phyloP scores from a whole-genome alignment of 2,329 filamentous ascomycete genomes.

The Aureobasidium musti region DNA sequence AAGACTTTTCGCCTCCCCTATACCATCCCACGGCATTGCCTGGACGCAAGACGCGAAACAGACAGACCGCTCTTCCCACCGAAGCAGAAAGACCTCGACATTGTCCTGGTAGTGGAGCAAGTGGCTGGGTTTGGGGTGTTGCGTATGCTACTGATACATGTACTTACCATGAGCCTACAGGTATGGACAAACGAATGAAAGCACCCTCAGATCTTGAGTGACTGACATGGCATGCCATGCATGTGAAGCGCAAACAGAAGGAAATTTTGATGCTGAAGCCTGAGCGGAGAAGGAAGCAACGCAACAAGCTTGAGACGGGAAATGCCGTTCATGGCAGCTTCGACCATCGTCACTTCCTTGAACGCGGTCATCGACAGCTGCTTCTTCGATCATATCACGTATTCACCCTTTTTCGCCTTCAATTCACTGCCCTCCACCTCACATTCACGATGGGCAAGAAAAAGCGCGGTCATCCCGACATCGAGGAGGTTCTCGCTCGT shows the following conservation, averaged over 20 bases:
- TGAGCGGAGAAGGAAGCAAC: conserved; percentile 23
- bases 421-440: not conserved
- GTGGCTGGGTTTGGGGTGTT: conserved; percentile 31
- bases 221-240: not conserved
- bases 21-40: conserved; percentile 30
- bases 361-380: conserved; percentile 17
- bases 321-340: conserved; percentile 12
- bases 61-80: conserved; percentile 29
- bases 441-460: conserved; percentile 73
- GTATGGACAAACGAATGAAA: not conserved
- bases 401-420: not conserved
- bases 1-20: conserved; percentile 19
- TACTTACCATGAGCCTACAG: conserved; percentile 4
- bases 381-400: not conserved
- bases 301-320: conserved; percentile 3
- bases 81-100: conserved; percentile 27
- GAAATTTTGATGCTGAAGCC: conserved; percentile 25
- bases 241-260: conserved; percentile 20
- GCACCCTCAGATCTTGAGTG: not conserved
- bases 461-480: conserved; percentile 79
- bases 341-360: conserved; percentile 22
- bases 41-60: conserved; percentile 31
- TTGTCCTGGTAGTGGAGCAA: conserved; percentile 20
- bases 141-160: not conserved
- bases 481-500: conserved; percentile 83